These are phyloP conservation scores for Lachnellula hyalina DNA, from an alignment of 2,329 filamentous ascomycete species.

Conservation along the genomic window DNA sequence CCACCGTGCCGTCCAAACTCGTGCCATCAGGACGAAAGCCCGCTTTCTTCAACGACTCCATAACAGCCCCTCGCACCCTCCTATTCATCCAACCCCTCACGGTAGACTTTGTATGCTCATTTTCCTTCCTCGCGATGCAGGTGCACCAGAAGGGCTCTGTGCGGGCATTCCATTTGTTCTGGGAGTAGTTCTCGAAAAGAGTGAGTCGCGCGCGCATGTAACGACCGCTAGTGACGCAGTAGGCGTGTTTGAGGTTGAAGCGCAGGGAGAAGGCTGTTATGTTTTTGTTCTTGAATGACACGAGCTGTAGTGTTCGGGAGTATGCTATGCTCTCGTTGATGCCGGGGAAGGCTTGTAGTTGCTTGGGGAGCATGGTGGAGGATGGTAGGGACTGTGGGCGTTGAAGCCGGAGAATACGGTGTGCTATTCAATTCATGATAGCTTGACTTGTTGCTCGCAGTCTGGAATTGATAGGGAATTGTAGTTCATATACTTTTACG, in stretches of 20 bases:
- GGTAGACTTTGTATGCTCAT: constrained; percentile 34
- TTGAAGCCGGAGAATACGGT: too few relatives aligned
- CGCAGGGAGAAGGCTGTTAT: background rate
- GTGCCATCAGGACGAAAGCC: constrained; percentile 38
- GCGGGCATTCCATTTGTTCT: constrained; percentile 33
- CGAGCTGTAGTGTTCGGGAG: background rate
- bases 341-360: background rate
- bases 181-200: constrained; percentile 21
- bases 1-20: constrained; percentile 6
- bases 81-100: constrained; percentile 42
- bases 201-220: background rate
- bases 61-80: constrained; percentile 40
- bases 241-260: background rate
- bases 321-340: background rate
- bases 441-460: too few relatives aligned
- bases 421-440: too few relatives aligned
- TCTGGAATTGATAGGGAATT: too few relatives aligned
- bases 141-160: constrained; percentile 43
- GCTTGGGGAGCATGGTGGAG: too few relatives aligned
- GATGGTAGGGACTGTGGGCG: too few relatives aligned
- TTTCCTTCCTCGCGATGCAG: constrained; percentile 30
- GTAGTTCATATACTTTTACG: too few relatives aligned
- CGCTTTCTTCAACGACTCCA: constrained; percentile 37
- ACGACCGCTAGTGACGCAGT: background rate
- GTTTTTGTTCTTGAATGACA: background rate